Evolutionary conservation across 1,139 yeast species (phyloP).

Genomic region (Geotrichum aggregatum): DNA sequence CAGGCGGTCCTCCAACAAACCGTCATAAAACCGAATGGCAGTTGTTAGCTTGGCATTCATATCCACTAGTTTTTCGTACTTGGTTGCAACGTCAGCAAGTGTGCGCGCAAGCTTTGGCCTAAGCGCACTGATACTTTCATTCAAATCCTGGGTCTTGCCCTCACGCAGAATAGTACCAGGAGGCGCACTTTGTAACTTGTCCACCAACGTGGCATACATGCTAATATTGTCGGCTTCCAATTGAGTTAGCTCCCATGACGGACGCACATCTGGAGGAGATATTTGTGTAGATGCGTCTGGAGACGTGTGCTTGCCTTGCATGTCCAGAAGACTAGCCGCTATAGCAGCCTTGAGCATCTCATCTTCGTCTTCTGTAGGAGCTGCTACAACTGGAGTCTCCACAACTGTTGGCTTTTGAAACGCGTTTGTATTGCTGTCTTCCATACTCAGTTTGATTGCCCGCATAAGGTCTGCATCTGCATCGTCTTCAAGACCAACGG

Average conservation of each 20-base stretch:
- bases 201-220: slow-evolving; percentile 67
- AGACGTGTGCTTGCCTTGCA: slow-evolving; percentile 39
- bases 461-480: slow-evolving; percentile 73
- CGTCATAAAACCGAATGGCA: slow-evolving; percentile 73
- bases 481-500: slow-evolving; percentile 34
- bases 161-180: slow-evolving; percentile 58
- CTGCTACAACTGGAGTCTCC: not conserved
- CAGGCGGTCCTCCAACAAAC: slow-evolving; percentile 65
- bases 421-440: slow-evolving; percentile 43
- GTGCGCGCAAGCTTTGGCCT: slow-evolving; percentile 74
- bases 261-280: slow-evolving; percentile 3
- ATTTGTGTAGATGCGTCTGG: slow-evolving; percentile 23
- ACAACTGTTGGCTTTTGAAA: slow-evolving; percentile 10
- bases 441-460: slow-evolving; percentile 75
- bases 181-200: slow-evolving; percentile 50
- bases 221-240: slow-evolving; percentile 66
- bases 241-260: slow-evolving; percentile 44
- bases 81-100: slow-evolving; percentile 57
- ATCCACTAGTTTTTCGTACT: slow-evolving; percentile 68
- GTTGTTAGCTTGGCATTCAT: slow-evolving; percentile 80
- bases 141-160: slow-evolving; percentile 57
- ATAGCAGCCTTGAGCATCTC: slow-evolving; percentile 91
- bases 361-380: slow-evolving; percentile 46
- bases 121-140: slow-evolving; percentile 58
- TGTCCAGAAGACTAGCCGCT: slow-evolving; percentile 79